phyloP scores from a whole-genome alignment of 257 asterid genomes.

The Echites panduratus region DNA sequence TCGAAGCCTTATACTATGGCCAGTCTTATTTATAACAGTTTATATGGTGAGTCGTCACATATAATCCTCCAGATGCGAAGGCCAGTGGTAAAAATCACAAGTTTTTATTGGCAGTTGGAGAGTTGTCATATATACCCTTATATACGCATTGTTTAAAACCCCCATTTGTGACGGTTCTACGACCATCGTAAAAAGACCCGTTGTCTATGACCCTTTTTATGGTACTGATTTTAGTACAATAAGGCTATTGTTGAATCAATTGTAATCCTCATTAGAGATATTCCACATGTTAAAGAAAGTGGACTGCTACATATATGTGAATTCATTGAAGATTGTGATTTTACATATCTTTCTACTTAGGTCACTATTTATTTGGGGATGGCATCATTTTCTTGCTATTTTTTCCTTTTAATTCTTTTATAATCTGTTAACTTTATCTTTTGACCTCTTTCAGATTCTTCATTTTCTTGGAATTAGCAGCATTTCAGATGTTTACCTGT shows the following conservation, averaged over 20 bases:
- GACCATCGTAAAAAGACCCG: too few species aligned
- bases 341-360: constrained; percentile 96
- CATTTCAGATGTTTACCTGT: neutral
- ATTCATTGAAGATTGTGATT: constrained; percentile 96
- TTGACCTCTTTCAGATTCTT: constrained; percentile 48
- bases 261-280: constrained; percentile 90
- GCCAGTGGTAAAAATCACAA: too few species aligned
- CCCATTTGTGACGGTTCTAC: too few species aligned
- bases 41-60: too few species aligned
- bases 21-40: too few species aligned
- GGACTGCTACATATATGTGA: constrained; percentile 91
- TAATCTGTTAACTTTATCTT: constrained; percentile 5
- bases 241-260: constrained; percentile 94
- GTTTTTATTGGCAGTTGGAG: too few species aligned
- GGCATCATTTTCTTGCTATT: constrained; percentile 6
- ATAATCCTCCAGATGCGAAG: too few species aligned
- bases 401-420: constrained; percentile 4
- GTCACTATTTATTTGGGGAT: constrained; percentile 27
- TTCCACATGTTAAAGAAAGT: constrained; percentile 93
- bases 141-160: too few species aligned
- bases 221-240: constrained; percentile 87
- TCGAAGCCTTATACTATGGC: too few species aligned
- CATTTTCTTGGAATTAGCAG: constrained; percentile 67
- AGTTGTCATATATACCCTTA: too few species aligned
- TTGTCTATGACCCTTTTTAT: too few species aligned